Evolutionary conservation across 73 alveolate genomes (phyloP).

Genomic region (Loxodes magnus): DNA sequence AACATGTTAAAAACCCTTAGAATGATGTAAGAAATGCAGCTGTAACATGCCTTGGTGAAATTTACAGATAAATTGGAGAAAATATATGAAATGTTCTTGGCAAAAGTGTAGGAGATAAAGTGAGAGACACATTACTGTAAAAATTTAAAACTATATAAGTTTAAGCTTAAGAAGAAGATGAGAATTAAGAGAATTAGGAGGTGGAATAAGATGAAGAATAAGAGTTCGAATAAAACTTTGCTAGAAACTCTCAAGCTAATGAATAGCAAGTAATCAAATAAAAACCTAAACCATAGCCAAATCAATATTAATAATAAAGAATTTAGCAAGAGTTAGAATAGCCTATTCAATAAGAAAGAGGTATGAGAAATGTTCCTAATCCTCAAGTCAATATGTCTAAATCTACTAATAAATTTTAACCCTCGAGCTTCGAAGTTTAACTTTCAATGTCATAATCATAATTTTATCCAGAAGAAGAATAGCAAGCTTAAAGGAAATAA

Average conservation of each 20-base stretch:
- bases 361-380: no score
- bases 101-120: constrained; percentile 33
- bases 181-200: not conserved
- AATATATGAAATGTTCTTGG: constrained; percentile 30
- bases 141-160: constrained; percentile 23
- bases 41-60: constrained; percentile 26
- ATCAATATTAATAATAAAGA: constrained; percentile 6
- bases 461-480: no score
- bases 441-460: no score
- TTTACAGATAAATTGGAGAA: constrained; percentile 18
- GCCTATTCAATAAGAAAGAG: no score
- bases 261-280: not conserved
- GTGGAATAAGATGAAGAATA: not conserved
- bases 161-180: not conserved
- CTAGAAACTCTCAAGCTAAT: not conserved
- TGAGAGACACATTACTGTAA: constrained; percentile 18
- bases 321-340: constrained; percentile 23
- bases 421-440: no score
- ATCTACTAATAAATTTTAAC: no score
- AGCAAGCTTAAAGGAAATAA: no score
- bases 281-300: not conserved
- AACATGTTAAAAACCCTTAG: constrained; percentile 26
- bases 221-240: not conserved
- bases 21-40: constrained; percentile 31
- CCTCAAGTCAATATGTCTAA: no score